Evolutionary conservation across 257 asterid genomes (phyloP).

Genomic region (Misopates orontium): DNA sequence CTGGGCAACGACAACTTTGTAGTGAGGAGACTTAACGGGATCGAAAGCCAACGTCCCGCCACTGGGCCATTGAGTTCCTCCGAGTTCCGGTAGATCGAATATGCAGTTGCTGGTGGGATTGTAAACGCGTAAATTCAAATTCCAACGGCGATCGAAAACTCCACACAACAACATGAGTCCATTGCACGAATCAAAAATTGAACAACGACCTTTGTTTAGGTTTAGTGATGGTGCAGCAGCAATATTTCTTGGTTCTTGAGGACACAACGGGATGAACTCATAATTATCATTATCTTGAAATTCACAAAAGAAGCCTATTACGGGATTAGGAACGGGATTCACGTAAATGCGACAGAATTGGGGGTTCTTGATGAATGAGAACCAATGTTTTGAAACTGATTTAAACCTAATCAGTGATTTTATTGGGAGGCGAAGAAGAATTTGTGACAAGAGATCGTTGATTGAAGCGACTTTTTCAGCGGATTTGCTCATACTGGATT

Average conservation of each 20-base stretch:
- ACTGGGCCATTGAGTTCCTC: background rate
- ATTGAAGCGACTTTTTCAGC: no score
- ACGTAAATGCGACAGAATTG: conserved; percentile 14
- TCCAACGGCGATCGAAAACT: no score
- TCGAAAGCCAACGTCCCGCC: conserved; percentile 30
- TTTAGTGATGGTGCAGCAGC: background rate
- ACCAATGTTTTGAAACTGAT: no score
- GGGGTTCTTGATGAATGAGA: conserved; percentile 24
- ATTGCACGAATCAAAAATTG: conserved; percentile 30
- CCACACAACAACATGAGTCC: conserved; percentile 19
- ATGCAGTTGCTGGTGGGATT: conserved; percentile 27
- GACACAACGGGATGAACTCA: conserved; percentile 10
- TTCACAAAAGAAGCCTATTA: background rate
- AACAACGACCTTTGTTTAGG: background rate
- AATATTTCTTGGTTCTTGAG: background rate
- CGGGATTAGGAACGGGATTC: background rate
- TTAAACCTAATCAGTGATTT: no score
- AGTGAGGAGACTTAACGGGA: conserved; percentile 31
- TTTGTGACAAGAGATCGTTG: no score
- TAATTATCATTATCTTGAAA: background rate
- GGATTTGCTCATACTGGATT: no score
- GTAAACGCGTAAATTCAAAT: conserved; percentile 11
- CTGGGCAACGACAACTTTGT: conserved; percentile 26
- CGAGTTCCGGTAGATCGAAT: background rate
- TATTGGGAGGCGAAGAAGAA: no score